Conservation (phyloP, 2,329 filamentous ascomycete genomes). For the Ophiostoma sp. region DNA sequence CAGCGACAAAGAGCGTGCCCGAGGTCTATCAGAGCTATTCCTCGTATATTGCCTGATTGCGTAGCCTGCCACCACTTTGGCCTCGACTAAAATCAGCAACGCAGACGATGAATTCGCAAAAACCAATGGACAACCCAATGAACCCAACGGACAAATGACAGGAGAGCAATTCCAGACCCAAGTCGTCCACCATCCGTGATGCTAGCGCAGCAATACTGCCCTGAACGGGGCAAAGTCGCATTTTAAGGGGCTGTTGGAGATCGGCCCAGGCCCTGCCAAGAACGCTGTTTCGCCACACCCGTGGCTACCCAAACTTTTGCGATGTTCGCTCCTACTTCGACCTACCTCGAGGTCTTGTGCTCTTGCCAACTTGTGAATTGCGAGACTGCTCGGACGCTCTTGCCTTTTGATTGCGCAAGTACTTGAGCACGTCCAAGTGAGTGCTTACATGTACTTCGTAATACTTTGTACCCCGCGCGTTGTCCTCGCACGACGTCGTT, state of each 20-base stretch:
- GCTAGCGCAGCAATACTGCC: not conserved
- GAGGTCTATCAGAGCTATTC: not conserved
- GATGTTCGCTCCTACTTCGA: not conserved
- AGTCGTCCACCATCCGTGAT: not conserved
- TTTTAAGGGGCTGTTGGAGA: slow-evolving; percentile 10
- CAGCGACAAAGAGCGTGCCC: not conserved
- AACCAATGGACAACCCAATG: not conserved
- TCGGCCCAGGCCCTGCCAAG: not conserved
- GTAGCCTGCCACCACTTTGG: not conserved
- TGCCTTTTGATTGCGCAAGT: not conserved
- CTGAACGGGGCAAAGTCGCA: not conserved
- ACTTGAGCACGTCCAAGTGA: not conserved
- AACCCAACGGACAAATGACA: not conserved
- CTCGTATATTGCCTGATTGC: not conserved
- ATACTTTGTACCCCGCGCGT: not conserved
- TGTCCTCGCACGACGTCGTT: not conserved
- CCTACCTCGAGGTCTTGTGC: not conserved
- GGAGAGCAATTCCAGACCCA: not conserved
- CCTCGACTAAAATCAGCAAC: not conserved
- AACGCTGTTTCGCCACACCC: not conserved
- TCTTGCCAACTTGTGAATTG: not conserved
- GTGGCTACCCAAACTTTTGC: not conserved
- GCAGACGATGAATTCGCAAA: too few species aligned
- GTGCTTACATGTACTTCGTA: not conserved
- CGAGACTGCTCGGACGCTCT: not conserved